Evolutionary conservation across 179 eudicot genomes (phyloP).

Genomic region (Beta lomatogona): DNA sequence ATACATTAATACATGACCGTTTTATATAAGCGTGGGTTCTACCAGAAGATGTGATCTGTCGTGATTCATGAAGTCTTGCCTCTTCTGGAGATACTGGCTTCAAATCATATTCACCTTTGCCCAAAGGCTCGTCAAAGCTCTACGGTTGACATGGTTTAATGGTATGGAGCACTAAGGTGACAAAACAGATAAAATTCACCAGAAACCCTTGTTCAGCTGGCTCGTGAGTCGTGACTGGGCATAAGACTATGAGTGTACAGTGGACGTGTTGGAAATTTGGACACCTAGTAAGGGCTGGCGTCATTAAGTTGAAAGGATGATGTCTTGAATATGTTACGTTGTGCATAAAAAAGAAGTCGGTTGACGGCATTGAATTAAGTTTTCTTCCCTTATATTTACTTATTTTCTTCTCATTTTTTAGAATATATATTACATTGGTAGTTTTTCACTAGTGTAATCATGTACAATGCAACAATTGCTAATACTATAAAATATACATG

Average conservation of each 20-base stretch:
- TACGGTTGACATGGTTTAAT: not conserved
- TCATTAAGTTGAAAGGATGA: not conserved
- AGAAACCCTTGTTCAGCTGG: not conserved
- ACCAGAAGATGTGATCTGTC: not conserved
- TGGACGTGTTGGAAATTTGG: not conserved
- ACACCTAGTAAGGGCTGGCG: not conserved
- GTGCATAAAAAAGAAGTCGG: too few species aligned
- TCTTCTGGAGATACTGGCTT: conserved; percentile 1
- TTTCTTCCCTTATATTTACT: too few species aligned
- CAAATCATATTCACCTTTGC: not conserved
- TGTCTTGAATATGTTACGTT: too few species aligned
- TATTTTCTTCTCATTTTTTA: too few species aligned
- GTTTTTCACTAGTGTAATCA: too few species aligned
- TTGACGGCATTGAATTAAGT: too few species aligned
- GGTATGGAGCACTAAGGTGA: not conserved
- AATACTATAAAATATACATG: too few species aligned
- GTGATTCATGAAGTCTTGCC: not conserved
- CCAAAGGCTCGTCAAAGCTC: not conserved
- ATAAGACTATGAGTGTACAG: not conserved
- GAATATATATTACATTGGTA: too few species aligned
- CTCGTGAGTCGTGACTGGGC: not conserved
- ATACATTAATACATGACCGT: not conserved
- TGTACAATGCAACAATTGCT: too few species aligned
- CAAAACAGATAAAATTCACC: not conserved
- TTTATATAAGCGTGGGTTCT: not conserved